These are phyloP conservation scores for Linum tenue DNA, from an alignment of 345 rosid species.

Conservation along the genomic window DNA sequence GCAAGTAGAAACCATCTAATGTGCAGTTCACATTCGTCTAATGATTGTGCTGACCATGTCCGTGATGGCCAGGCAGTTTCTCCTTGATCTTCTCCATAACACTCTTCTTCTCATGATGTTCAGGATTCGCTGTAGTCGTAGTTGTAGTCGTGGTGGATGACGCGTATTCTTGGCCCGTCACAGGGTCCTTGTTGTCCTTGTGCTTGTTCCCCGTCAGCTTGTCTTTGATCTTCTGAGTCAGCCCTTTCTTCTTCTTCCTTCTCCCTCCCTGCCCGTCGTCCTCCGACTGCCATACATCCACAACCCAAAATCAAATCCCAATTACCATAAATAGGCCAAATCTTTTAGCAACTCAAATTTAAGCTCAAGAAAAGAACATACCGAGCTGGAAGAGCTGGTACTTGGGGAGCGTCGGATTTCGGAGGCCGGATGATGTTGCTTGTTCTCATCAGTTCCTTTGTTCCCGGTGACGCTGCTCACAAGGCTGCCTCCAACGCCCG, in stretches of 20 bases:
- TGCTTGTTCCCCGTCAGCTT: slow-evolving; percentile 28
- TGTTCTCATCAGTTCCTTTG: not conserved
- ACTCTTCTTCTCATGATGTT: slow-evolving; percentile 53
- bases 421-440: not conserved
- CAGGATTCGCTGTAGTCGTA: slow-evolving; percentile 9
- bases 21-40: not conserved
- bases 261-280: slow-evolving; percentile 78
- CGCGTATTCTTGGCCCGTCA: not conserved
- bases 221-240: slow-evolving; percentile 62
- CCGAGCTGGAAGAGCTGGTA: slow-evolving; percentile 45
- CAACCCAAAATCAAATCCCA: too few relatives aligned
- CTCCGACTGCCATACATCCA: slow-evolving; percentile 27
- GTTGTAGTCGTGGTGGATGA: slow-evolving; percentile 19
- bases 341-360: too few relatives aligned
- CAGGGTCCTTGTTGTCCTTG: slow-evolving; percentile 27
- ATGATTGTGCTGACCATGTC: slow-evolving; percentile 25
- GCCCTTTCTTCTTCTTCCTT: slow-evolving; percentile 78
- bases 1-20: too few relatives aligned
- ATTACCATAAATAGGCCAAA: too few relatives aligned
- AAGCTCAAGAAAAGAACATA: not conserved
- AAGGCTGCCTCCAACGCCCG: not conserved
- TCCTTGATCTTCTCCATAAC: slow-evolving; percentile 72
- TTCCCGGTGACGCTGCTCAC: not conserved
- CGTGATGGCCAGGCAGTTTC: slow-evolving; percentile 43
- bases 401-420: slow-evolving; percentile 34